Conservation (phyloP, 192 early-diverging fungal genomes). For the Linnemannia hyalina region DNA sequence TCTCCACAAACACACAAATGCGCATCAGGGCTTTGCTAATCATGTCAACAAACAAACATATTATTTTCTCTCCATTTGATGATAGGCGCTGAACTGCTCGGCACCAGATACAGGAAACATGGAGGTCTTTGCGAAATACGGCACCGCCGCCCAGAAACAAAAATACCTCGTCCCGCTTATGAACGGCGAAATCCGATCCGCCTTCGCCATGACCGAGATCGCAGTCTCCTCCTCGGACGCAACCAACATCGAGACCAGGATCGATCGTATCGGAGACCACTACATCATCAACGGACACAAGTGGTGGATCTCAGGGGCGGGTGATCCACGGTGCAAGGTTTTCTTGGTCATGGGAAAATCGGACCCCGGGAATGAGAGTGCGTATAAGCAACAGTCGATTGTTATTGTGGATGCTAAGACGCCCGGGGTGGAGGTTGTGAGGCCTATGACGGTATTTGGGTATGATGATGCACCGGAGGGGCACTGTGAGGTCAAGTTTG, state of each 20-base stretch:
- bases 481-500: constrained; percentile 94
- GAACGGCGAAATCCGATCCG: constrained; percentile 93
- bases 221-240: constrained; percentile 96
- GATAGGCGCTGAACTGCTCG: constrained; percentile 87
- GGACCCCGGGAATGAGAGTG: constrained; percentile 71
- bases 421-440: constrained; percentile 84
- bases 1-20: background rate
- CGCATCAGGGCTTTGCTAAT: background rate
- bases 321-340: constrained; percentile 94
- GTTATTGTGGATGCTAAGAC: constrained; percentile 89
- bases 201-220: constrained; percentile 99
- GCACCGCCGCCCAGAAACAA: constrained; percentile 84
- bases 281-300: constrained; percentile 88
- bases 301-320: constrained; percentile 99
- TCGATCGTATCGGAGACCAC: constrained; percentile 73
- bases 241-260: constrained; percentile 93
- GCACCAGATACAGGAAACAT: constrained; percentile 99
- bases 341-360: constrained; percentile 94
- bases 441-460: constrained; percentile 91
- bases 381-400: constrained; percentile 91
- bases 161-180: constrained; percentile 86
- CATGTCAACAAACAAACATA: background rate
- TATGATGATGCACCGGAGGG: constrained; percentile 98
- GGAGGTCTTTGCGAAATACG: constrained; percentile 99
- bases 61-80: background rate